Evolutionary conservation across 371 early-diverging fungal species (phyloP), one percentile per base, ranked within the genome.

Genomic region (Rhizopus microsporus): DNA sequence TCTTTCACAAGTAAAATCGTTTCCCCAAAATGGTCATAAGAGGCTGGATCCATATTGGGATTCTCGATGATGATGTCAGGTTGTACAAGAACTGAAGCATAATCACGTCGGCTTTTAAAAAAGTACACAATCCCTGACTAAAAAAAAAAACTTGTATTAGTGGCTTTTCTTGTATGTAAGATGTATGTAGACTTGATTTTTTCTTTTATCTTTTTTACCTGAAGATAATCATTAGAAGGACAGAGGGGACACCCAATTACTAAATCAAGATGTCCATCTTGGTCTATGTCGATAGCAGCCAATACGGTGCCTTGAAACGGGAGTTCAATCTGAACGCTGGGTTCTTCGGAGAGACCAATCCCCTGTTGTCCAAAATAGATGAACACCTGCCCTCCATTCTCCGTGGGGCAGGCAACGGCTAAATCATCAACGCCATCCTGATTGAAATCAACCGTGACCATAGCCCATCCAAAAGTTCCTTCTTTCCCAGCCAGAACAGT

Each of bases 341-440:
- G 83, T 33, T 44, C 31, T 1, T 57, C 7, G 2, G 68, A 43
- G 17, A 86, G 57, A 10, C 90, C 86, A 0, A 50, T 3, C 12
- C 75, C 72, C 7, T 37, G 17, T 9, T 62, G 71, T 13, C 95
- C 93, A 71, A 89, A 85, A 65, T 84, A 91, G 2, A 94, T 75
- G 64, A 83, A 88, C 4, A 95, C 79, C 33, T 62, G 54, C 0
- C 72, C 68, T 33, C 71, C 35, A 60, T 62, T 54, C 31, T 74
- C 65, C 32, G 67, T 65, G 9, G 93, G 93, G 8, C 92, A 86
- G 4, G 90, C 83, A 5, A 95, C 82, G 0, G 83, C 91, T 30
- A 95, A 74, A 68, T 95, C 94, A 58, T 93, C 93, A 29, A 93
- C 82, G 0, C 95, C 94, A 64, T 95, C 95, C 9, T 74, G 63